These are phyloP conservation scores for Rhodosorus marinus DNA, from an alignment of 23 red algal genomes.

Conservation along the genomic window DNA sequence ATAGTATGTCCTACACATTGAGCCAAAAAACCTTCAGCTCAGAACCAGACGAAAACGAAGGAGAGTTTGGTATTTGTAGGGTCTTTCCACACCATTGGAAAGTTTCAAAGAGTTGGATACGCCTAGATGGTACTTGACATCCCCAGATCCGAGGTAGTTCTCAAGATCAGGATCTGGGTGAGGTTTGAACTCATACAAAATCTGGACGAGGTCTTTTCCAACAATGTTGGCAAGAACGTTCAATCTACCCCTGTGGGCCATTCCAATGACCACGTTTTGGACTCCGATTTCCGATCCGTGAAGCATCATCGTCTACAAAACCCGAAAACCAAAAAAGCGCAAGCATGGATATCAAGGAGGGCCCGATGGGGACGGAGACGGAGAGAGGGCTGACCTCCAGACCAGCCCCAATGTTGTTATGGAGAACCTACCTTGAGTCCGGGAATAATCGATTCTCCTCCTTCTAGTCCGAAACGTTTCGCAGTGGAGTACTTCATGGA, in stretches of 20 bases:
- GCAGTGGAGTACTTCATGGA: slow-evolving; percentile 79
- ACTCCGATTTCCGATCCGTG: slow-evolving; percentile 70
- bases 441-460: slow-evolving; percentile 76
- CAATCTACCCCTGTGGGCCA: slow-evolving; percentile 85
- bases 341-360: no score
- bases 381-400: no score
- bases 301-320: slow-evolving; percentile 82
- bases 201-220: slow-evolving; percentile 73
- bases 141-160: slow-evolving; percentile 79
- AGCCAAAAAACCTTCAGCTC: neutral
- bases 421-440: no score
- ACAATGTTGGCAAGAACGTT: slow-evolving; percentile 89
- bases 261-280: slow-evolving; percentile 83
- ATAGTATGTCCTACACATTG: no score
- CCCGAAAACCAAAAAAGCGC: no score
- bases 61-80: no score
- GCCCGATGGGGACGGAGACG: no score
- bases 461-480: slow-evolving; percentile 93
- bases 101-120: slow-evolving; percentile 33
- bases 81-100: no score
- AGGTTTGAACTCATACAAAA: slow-evolving; percentile 94
- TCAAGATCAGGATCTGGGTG: slow-evolving; percentile 72
- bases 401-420: no score
- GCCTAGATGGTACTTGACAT: slow-evolving; percentile 99
- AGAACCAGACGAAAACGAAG: no score